Evolutionary conservation across 805 yeast genomes (phyloP).

Genomic region (Limtongozyma cylindracea): DNA sequence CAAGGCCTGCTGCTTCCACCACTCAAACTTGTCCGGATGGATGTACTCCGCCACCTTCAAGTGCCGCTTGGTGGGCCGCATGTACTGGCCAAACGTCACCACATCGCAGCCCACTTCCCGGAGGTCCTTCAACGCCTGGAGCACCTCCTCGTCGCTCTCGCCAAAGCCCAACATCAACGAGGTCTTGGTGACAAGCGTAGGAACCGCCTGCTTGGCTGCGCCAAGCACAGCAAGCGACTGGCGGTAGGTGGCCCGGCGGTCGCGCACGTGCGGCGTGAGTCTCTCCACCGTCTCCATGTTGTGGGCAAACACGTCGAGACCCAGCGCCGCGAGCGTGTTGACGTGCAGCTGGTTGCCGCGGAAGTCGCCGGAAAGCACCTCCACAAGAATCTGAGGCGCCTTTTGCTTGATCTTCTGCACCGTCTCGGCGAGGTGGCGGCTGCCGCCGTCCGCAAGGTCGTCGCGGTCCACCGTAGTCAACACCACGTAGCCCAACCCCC

Average conservation of each 20-base stretch:
- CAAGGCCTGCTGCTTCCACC: conserved; percentile 73
- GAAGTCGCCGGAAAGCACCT: conserved; percentile 87
- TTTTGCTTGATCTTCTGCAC: conserved; percentile 64
- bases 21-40: conserved; percentile 80
- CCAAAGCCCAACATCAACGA: conserved; percentile 94
- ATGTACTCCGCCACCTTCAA: conserved; percentile 95
- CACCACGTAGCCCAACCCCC: conserved; percentile 97
- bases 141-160: conserved; percentile 76
- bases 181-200: conserved; percentile 69
- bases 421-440: conserved; percentile 74
- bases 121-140: conserved; percentile 51
- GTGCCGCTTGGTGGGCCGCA: conserved; percentile 97
- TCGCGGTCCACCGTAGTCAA: conserved; percentile 95
- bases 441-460: conserved; percentile 83
- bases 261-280: conserved; percentile 85
- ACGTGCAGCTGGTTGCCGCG: conserved; percentile 74
- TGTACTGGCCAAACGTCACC: conserved; percentile 95
- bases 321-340: conserved; percentile 55
- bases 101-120: conserved; percentile 68
- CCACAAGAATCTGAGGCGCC: conserved; percentile 80
- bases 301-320: conserved; percentile 92
- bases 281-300: conserved; percentile 92
- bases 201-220: conserved; percentile 58
- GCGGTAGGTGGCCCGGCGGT: conserved; percentile 85
- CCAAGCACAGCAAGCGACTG: conserved; percentile 61